A percentile compares a stretch with the other conserved stretches of the same genome.
phyloP scores from a whole-genome alignment of 371 early-diverging fungal genomes.

The Batkoa obscura region DNA sequence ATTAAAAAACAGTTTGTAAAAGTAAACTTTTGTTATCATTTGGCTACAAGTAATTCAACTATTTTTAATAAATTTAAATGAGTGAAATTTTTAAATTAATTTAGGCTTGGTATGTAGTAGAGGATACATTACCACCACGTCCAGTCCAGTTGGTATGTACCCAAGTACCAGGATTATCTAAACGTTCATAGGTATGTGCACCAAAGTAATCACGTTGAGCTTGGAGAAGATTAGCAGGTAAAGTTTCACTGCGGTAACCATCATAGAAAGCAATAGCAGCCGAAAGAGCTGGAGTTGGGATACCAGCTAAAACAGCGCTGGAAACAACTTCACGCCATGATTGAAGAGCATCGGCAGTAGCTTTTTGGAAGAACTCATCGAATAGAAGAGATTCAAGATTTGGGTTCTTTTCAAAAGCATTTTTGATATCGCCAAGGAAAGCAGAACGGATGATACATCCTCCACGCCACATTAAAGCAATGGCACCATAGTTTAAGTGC shows the following conservation, averaged over 20 bases:
- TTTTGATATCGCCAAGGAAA: slow-evolving; percentile 90
- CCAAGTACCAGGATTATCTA: slow-evolving; percentile 52
- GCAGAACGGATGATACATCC: slow-evolving; percentile 96
- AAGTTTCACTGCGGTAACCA: slow-evolving; percentile 72
- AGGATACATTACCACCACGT: slow-evolving; percentile 56
- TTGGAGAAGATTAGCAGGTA: slow-evolving; percentile 95
- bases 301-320: slow-evolving; percentile 61
- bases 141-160: slow-evolving; percentile 96
- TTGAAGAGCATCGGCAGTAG: slow-evolving; percentile 59
- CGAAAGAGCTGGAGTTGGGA: slow-evolving; percentile 81
- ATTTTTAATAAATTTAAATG: too few species aligned
- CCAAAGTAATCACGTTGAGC: slow-evolving; percentile 97
- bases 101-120: slow-evolving; percentile 41
- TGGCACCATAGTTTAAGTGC: slow-evolving; percentile 89
- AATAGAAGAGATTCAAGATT: slow-evolving; percentile 72
- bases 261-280: slow-evolving; percentile 93
- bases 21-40: too few species aligned
- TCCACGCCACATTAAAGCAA: slow-evolving; percentile 97
- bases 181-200: slow-evolving; percentile 88
- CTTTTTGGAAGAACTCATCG: slow-evolving; percentile 86
- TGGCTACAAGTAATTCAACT: too few species aligned
- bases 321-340: slow-evolving; percentile 83
- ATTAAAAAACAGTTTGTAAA: too few species aligned
- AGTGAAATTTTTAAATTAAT: too few species aligned
- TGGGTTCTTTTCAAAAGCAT: slow-evolving; percentile 75